These are phyloP conservation scores for Taxillus chinensis DNA, from an alignment of 164 flowering plant genomes.

Conservation along the genomic window DNA sequence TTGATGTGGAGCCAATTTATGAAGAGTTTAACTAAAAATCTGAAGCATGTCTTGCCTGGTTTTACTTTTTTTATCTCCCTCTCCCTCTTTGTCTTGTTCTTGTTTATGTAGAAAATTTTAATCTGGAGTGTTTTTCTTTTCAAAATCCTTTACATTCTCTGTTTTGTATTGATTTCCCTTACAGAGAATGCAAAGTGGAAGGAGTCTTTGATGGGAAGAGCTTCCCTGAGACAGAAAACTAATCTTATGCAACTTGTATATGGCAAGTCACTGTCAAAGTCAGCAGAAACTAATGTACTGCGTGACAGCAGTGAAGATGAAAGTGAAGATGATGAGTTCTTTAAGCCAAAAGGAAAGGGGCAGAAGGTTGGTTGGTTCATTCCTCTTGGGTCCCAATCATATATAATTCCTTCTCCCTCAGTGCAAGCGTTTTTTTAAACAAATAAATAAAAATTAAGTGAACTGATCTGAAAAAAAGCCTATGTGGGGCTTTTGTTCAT, in stretches of 20 bases:
- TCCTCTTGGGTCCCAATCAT: too few species aligned
- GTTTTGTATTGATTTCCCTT: conserved; percentile 4
- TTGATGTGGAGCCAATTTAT: too few species aligned
- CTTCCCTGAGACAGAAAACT: conserved; percentile 23
- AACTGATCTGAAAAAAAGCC: not conserved
- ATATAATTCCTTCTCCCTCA: not conserved
- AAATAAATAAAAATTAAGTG: too few species aligned
- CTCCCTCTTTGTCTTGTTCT: not conserved
- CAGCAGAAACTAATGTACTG: conserved; percentile 17
- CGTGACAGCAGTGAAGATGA: conserved; percentile 37
- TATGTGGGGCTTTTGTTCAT: not conserved
- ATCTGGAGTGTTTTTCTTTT: not conserved
- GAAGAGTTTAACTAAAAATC: too few species aligned
- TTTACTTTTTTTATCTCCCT: not conserved
- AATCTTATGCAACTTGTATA: conserved; percentile 90
- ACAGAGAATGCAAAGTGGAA: conserved; percentile 71
- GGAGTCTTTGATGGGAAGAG: conserved; percentile 50
- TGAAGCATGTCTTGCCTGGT: not conserved
- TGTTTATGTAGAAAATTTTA: not conserved
- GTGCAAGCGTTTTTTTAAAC: not conserved
- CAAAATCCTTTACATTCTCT: conserved; percentile 5
- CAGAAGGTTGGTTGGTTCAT: conserved; percentile 36
- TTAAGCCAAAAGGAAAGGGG: conserved; percentile 68
- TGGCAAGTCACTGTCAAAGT: conserved; percentile 34
- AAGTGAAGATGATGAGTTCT: conserved; percentile 69